Evolutionary conservation across 495 filamentous ascomycete species (phyloP).

Genomic region (Zalerion maritima): DNA sequence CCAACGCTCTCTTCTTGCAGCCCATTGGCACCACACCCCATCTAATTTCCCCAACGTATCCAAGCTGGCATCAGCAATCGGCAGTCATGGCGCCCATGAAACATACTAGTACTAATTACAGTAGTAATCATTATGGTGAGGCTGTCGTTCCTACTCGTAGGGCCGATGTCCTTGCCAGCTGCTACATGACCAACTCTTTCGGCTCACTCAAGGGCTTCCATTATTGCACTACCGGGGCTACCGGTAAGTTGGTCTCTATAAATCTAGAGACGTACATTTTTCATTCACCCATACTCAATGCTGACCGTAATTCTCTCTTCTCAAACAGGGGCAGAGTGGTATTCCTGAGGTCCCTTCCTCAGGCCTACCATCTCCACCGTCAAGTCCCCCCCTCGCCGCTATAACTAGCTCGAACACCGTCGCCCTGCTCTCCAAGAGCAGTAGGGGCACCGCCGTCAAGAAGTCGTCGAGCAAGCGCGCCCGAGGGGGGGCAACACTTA

Average conservation of each 20-base stretch:
- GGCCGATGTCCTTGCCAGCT: slow-evolving; percentile 67
- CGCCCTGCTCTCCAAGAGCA: slow-evolving; percentile 40
- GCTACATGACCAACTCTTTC: slow-evolving; percentile 53
- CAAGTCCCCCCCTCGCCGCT: slow-evolving; percentile 71
- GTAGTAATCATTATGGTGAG: slow-evolving; percentile 56
- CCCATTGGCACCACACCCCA: too few species aligned
- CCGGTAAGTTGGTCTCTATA: slow-evolving; percentile 35
- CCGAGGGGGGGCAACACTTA: slow-evolving; percentile 83
- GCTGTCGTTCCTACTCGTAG: slow-evolving; percentile 38
- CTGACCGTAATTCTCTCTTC: slow-evolving; percentile 3
- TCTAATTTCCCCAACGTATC: neutral
- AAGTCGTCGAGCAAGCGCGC: slow-evolving; percentile 24
- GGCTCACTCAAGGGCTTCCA: slow-evolving; percentile 59
- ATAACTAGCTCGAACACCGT: slow-evolving; percentile 43
- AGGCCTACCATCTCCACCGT: slow-evolving; percentile 56
- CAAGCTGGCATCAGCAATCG: slow-evolving; percentile 26
- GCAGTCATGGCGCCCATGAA: slow-evolving; percentile 43
- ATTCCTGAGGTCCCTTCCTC: slow-evolving; percentile 87
- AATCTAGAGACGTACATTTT: slow-evolving; percentile 5
- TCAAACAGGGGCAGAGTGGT: slow-evolving; percentile 70
- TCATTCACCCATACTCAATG: slow-evolving; percentile 2
- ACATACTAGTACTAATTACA: slow-evolving; percentile 50
- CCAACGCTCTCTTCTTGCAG: too few species aligned
- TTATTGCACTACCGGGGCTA: slow-evolving; percentile 81
- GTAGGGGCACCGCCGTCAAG: slow-evolving; percentile 16